Evolutionary conservation across 2,329 filamentous ascomycete species (phyloP), one percentile per base, ranked within the genome.

Genomic region (Claviceps cyperi): DNA sequence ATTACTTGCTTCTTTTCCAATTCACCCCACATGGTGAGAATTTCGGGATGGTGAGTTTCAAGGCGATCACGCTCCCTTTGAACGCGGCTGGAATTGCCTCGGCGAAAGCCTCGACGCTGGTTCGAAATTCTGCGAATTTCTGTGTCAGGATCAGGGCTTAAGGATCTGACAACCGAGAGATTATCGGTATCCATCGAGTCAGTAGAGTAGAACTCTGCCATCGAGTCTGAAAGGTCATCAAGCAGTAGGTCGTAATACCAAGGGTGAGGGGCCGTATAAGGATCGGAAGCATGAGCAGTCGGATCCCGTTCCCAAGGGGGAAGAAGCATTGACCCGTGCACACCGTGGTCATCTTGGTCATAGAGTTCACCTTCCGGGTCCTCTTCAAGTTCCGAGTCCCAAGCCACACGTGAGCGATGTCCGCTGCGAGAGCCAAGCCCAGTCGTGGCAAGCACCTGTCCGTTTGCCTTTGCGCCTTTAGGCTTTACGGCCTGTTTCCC

Each of bases 1-100:
- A 96, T 77, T 17, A 82, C 69, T 0, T 85, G 78, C 56, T 83
- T 75, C 1, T 79, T 73, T 62, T 83, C 72, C 2, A 97, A 70
- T 22, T 85, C 78, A 3, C 77, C 66, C 92, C 92, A 98, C 86
- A 97, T 94, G 0, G 81, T 86, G 43, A 68, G 71, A 40, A 98
- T 76, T 49, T 81, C 77, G 0, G 91, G 90, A 62, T 98, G 92
- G 47, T 84, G 73, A 19, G 69, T 64, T 57, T 90, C 86, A 1
- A 95, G 77, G 54, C 83, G 82, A 50, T 71, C 67, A 48, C 88
- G 78, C 66, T 86, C 72, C 36, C 59, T 67, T 55, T 62, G 60
- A 32, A 53, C 24, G 17, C 66, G 62, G 9, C 54, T 47, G 43
- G 46, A 57, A 46, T 60, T 61, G 37, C 55, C 60, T 3, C 50